Percentiles rank a stretch among this genome's conserved stretches.
These are phyloP conservation scores for Limnomonas spitsbergensis DNA, from an alignment of 139 green algal species.

Conservation along the genomic window DNA sequence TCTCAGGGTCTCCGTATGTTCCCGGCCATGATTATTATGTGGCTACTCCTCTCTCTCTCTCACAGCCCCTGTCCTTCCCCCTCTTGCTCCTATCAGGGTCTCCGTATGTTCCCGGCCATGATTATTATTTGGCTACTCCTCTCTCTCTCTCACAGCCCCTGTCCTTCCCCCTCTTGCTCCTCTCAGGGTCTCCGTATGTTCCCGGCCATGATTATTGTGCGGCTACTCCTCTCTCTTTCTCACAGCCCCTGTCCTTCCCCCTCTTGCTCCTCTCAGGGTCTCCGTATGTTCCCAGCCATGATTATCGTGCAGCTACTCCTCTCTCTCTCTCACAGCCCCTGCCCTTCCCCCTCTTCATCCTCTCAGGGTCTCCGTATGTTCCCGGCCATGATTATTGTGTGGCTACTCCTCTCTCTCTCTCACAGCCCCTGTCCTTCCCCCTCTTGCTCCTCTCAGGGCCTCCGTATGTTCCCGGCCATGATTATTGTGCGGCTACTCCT, in stretches of 20 bases:
- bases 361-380: slow-evolving; percentile 40
- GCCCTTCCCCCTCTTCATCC: slow-evolving; percentile 22
- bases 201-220: too few relatives aligned
- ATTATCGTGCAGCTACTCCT: too few relatives aligned
- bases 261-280: neutral
- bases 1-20: slow-evolving; percentile 40
- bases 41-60: neutral
- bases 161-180: neutral
- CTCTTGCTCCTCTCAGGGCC: neutral
- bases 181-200: slow-evolving; percentile 40
- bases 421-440: neutral
- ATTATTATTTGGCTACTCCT: too few relatives aligned
- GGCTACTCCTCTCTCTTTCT: neutral
- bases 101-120: too few relatives aligned
- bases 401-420: neutral
- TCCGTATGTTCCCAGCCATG: too few relatives aligned
- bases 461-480: too few relatives aligned
- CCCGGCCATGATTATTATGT: too few relatives aligned
- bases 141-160: neutral
- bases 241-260: neutral
- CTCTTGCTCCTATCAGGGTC: neutral
- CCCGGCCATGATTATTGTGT: too few relatives aligned
- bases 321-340: neutral
- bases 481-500: too few relatives aligned
- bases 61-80: neutral